phyloP scores from a whole-genome alignment of 2,329 filamentous ascomycete genomes.

The Trichoderma atroviride region DNA sequence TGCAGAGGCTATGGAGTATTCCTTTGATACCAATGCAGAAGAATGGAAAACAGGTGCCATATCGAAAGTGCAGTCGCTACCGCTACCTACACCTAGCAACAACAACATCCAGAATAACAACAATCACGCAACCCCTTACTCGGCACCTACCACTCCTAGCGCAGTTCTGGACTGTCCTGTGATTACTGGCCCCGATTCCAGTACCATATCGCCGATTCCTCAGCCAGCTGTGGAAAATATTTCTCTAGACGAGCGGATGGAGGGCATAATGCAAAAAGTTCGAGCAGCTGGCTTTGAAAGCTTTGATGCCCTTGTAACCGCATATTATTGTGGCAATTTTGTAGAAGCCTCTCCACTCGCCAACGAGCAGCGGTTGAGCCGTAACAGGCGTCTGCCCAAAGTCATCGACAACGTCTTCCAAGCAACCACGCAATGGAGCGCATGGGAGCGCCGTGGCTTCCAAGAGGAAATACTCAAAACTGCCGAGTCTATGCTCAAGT shows the following conservation, averaged over 20 bases:
- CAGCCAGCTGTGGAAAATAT: neutral
- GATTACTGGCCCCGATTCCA: neutral
- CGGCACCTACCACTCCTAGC: slow-evolving; percentile 7
- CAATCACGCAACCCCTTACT: slow-evolving; percentile 23
- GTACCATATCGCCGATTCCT: neutral
- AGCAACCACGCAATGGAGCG: slow-evolving; percentile 30
- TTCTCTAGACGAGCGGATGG: slow-evolving; percentile 31
- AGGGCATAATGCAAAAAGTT: slow-evolving; percentile 32
- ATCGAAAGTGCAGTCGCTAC: slow-evolving; percentile 11
- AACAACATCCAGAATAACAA: neutral
- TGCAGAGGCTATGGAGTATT: slow-evolving; percentile 31
- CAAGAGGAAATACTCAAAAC: slow-evolving; percentile 36
- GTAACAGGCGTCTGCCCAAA: slow-evolving; percentile 34
- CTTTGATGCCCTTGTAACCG: slow-evolving; percentile 35
- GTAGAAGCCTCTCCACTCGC: slow-evolving; percentile 30
- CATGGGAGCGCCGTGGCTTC: slow-evolving; percentile 35
- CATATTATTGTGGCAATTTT: slow-evolving; percentile 34
- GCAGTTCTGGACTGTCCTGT: neutral
- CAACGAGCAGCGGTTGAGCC: slow-evolving; percentile 35
- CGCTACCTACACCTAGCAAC: slow-evolving; percentile 14
- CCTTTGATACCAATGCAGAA: slow-evolving; percentile 29
- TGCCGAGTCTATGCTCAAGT: slow-evolving; percentile 30
- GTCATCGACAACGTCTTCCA: slow-evolving; percentile 32
- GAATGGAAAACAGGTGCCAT: slow-evolving; percentile 31
- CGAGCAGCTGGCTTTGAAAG: slow-evolving; percentile 33